These are phyloP conservation scores for Colletotrichum agaves DNA, from an alignment of 2,329 filamentous ascomycete species.

Conservation along the genomic window DNA sequence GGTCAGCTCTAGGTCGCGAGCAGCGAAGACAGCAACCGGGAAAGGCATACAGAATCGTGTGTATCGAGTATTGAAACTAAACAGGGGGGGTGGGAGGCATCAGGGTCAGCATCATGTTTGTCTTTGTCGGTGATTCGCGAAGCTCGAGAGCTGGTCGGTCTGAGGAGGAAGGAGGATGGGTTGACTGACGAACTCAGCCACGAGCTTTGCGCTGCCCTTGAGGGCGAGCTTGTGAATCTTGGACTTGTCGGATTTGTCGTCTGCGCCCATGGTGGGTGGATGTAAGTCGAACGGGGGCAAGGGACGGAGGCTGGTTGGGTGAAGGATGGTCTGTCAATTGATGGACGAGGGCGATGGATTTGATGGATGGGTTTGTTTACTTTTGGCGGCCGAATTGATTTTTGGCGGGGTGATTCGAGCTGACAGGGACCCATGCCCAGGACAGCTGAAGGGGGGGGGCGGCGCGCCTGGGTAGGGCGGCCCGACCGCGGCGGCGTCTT, in stretches of 20 bases:
- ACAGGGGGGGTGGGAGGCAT: conserved; percentile 12
- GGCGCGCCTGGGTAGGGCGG: too few species aligned
- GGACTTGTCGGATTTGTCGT: conserved; percentile 68
- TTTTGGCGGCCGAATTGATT: conserved; percentile 17
- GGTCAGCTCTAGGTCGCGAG: conserved; percentile 25
- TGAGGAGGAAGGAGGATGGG: not conserved
- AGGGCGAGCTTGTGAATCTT: conserved; percentile 96
- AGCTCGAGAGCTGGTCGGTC: too few species aligned
- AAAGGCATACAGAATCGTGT: conserved; percentile 83
- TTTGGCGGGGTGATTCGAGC: conserved; percentile 31
- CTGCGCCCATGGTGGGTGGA: conserved; percentile 13
- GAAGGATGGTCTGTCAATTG: not conserved
- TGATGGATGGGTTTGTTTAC: conserved; percentile 25
- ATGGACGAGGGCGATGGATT: not conserved
- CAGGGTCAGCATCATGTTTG: conserved; percentile 40
- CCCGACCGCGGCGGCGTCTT: too few species aligned
- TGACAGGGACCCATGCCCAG: not conserved
- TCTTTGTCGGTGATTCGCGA: not conserved
- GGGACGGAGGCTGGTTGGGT: not conserved
- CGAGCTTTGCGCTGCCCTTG: conserved; percentile 84
- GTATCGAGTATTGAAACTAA: conserved; percentile 96
- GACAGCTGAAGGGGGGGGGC: not conserved
- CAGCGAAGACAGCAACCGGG: accelerated
- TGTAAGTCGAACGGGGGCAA: not conserved
- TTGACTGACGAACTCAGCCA: conserved; percentile 88